These are phyloP conservation scores for Diophrys appendiculata DNA, from an alignment of 73 alveolate species.

Conservation along the genomic window DNA sequence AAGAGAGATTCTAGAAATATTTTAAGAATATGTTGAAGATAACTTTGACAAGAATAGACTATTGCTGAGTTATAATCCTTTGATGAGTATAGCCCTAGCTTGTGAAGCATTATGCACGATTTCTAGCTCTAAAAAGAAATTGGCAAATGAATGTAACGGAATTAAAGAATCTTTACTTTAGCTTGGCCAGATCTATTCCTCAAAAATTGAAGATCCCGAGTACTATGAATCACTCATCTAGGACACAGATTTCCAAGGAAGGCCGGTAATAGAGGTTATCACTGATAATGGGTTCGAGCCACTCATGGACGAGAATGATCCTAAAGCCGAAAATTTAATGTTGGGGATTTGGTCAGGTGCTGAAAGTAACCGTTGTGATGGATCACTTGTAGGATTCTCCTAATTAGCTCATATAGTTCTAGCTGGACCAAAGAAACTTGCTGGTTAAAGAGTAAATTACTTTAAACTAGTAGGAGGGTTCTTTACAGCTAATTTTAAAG, in stretches of 20 bases:
- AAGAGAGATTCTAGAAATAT: slow-evolving; percentile 49
- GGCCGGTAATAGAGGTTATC: slow-evolving; percentile 55
- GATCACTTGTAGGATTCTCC: slow-evolving; percentile 60
- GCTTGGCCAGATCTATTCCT: slow-evolving; percentile 61
- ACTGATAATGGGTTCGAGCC: slow-evolving; percentile 54
- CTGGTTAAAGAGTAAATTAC: neutral
- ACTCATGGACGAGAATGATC: slow-evolving; percentile 62
- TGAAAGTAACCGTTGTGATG: slow-evolving; percentile 66
- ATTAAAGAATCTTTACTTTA: slow-evolving; percentile 21
- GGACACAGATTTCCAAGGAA: slow-evolving; percentile 48
- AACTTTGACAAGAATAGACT: slow-evolving; percentile 49
- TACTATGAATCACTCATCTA: slow-evolving; percentile 45
- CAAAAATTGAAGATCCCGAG: slow-evolving; percentile 57
- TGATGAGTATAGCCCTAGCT: slow-evolving; percentile 56
- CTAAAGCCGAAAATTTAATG: slow-evolving; percentile 65
- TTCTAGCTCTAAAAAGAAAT: slow-evolving; percentile 33
- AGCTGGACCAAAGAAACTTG: slow-evolving; percentile 44
- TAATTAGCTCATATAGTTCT: slow-evolving; percentile 23
- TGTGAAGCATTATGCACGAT: slow-evolving; percentile 43
- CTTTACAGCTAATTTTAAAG: slow-evolving; percentile 37
- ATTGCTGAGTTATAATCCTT: slow-evolving; percentile 58
- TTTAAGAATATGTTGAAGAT: slow-evolving; percentile 38
- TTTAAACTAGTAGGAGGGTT: slow-evolving; percentile 17
- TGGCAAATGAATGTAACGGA: slow-evolving; percentile 40
- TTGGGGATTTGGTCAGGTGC: slow-evolving; percentile 53